Evolutionary conservation across 495 filamentous ascomycete genomes (phyloP), one percentile per base, ranked within the genome.

Genomic region (Chaetomidium leptoderma): DNA sequence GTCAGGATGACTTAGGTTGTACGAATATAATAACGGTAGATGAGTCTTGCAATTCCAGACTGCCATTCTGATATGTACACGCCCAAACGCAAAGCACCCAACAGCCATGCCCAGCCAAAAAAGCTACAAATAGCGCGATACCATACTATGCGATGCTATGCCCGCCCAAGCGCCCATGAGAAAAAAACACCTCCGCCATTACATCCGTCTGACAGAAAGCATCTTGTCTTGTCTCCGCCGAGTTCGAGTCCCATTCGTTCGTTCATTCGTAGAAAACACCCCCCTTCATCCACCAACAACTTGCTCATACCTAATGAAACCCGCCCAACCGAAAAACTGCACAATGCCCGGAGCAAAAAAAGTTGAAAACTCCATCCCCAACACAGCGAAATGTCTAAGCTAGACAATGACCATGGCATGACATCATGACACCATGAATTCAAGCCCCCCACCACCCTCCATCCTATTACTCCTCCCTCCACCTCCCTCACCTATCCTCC

Each of bases 61-160:
- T 35, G 32, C 32, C 32, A 13, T n/a, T 35, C 32, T 35, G 32
- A 8, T 35, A 9, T 32, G 9, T 35, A 35, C 23, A 16, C 44
- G 5, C 6, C 16, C 1, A 37, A 37, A 51, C 37, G 33, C 30
- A 49, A 49, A n/a, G 6, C 29, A 48, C 47, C 44, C 32, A 10
- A 36, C 27, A 40, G 24, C 49, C 33, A 52, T 40, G 33, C 21
- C 24, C 49, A 39, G 19, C 35, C 17, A 2, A 3, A 14, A 39
- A 40, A 39, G 36, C 35, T 52, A 29, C 49, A 52, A 17, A 29
- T 52, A 52, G 23, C 35, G n/a, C 29, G n/a, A 52, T 52, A 40
- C 35, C 40, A 29, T 17, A 30, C 24, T 52, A 52, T 40, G 33
- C 49, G 30, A 52, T 51, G 48, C 48, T 51, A 37, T 51, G 19